Percentiles rank a stretch among this genome's conserved stretches.
These are phyloP conservation scores for Bothriochloa decipiens DNA, from an alignment of 176 grass and related monocot species.

Conservation along the genomic window DNA sequence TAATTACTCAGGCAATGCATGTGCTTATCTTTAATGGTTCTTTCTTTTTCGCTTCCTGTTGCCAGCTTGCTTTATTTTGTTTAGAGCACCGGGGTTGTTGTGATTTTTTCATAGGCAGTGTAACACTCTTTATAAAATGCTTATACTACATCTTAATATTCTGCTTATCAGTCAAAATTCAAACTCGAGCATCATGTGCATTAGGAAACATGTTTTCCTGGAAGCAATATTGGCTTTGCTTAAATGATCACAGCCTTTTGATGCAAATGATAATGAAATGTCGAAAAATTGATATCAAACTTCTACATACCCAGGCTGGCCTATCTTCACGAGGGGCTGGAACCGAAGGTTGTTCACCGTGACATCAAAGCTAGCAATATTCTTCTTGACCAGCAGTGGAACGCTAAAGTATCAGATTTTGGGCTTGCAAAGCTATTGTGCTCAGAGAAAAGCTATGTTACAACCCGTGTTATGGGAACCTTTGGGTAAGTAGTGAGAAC, in stretches of 20 bases:
- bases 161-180: constrained; percentile 38
- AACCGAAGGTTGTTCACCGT: constrained; percentile 94
- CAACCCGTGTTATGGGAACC: constrained; percentile 98
- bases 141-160: background rate
- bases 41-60: constrained; percentile 45
- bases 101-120: background rate
- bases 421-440: constrained; percentile 92
- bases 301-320: constrained; percentile 62
- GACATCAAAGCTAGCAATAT: constrained; percentile 99
- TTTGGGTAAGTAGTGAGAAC: constrained; percentile 71
- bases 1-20: constrained; percentile 43
- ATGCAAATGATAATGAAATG: constrained; percentile 19
- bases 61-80: constrained; percentile 48
- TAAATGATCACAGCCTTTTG: background rate
- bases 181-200: constrained; percentile 41
- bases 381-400: constrained; percentile 86
- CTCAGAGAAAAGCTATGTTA: constrained; percentile 89
- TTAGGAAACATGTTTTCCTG: constrained; percentile 39
- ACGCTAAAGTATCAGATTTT: constrained; percentile 93
- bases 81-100: constrained; percentile 15
- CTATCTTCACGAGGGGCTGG: constrained; percentile 95
- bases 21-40: constrained; percentile 45
- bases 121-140: constrained; percentile 12
- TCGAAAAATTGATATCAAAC: constrained; percentile 22
- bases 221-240: constrained; percentile 42